phyloP scores from a whole-genome alignment of 1,284 basidiomycete species.

The Pseudozyma pruni region DNA sequence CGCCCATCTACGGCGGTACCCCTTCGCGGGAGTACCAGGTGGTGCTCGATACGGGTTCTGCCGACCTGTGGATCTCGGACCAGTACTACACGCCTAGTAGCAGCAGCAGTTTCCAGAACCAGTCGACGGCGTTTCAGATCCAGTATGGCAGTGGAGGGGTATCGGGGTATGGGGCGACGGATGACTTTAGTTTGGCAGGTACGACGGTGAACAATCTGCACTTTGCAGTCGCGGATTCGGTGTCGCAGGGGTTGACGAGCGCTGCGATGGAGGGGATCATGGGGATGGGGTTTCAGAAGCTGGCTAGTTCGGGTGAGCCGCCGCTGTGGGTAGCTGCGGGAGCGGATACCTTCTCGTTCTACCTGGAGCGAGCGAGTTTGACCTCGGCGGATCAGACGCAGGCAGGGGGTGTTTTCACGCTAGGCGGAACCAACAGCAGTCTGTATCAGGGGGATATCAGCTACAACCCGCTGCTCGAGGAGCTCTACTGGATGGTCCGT shows the following conservation, averaged over 20 bases:
- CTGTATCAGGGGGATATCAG: constrained; percentile 55
- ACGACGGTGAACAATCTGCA: constrained; percentile 36
- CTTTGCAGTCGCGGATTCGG: constrained; percentile 55
- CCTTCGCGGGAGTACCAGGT: constrained; percentile 33
- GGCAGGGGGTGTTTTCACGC: constrained; percentile 56
- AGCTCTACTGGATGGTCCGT: constrained; percentile 56
- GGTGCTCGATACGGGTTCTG: constrained; percentile 56
- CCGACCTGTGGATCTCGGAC: constrained; percentile 48
- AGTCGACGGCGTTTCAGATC: constrained; percentile 37
- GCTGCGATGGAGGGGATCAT: constrained; percentile 48
- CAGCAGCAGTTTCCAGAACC: constrained; percentile 39
- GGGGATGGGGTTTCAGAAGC: constrained; percentile 54
- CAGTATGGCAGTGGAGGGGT: constrained; percentile 51
- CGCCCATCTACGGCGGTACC: constrained; percentile 47
- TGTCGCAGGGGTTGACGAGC: constrained; percentile 29
- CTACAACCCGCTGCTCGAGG: constrained; percentile 42
- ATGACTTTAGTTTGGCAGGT: constrained; percentile 37
- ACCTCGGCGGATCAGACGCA: constrained; percentile 10
- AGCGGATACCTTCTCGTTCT: constrained; percentile 53
- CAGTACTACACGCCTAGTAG: constrained; percentile 25
- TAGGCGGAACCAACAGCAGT: constrained; percentile 51
- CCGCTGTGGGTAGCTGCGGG: constrained; percentile 49
- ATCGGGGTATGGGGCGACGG: constrained; percentile 36
- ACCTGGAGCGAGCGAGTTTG: constrained; percentile 41
- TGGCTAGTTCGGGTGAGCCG: constrained; percentile 26